These are phyloP conservation scores for Mallotus japonicus DNA, from an alignment of 441 rosid genomes.

Conservation along the genomic window DNA sequence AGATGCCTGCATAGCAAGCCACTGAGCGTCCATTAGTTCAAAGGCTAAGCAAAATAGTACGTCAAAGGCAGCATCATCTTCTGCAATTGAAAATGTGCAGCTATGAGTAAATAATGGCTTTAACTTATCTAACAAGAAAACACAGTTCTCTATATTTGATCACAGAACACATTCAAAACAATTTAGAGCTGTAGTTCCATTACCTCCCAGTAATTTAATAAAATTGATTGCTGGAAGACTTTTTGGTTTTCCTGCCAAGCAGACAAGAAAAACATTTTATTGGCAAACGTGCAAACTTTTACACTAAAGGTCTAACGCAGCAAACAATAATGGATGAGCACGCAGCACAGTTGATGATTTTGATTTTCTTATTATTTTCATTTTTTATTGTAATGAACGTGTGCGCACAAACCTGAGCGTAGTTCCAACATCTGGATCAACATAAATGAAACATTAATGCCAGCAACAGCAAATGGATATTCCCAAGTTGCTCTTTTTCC, in stretches of 20 bases:
- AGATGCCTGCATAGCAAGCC: constrained; percentile 99
- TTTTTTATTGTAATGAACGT: neutral
- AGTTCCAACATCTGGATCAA: constrained; percentile 93
- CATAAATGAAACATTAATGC: constrained; percentile 89
- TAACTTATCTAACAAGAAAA: neutral
- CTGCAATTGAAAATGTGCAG: constrained; percentile 40
- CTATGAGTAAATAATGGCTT: neutral
- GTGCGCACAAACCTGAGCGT: constrained; percentile 44
- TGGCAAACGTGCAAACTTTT: neutral
- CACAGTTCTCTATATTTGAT: neutral
- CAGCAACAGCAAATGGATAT: constrained; percentile 97
- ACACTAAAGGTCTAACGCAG: neutral
- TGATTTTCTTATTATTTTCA: neutral
- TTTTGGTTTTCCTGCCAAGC: constrained; percentile 73
- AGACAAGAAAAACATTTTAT: constrained; percentile 10
- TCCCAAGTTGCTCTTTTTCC: constrained; percentile 89
- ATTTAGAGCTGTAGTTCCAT: constrained; percentile 1
- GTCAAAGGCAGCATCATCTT: constrained; percentile 86
- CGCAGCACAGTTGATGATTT: neutral
- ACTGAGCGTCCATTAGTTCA: constrained; percentile 97
- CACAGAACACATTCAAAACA: neutral
- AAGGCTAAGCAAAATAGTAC: constrained; percentile 85
- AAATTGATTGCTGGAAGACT: constrained; percentile 73
- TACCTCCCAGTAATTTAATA: constrained; percentile 82
- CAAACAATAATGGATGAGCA: neutral